Conservation (phyloP, 768 basidiomycete species). For the Phylloporus scabripes region DNA sequence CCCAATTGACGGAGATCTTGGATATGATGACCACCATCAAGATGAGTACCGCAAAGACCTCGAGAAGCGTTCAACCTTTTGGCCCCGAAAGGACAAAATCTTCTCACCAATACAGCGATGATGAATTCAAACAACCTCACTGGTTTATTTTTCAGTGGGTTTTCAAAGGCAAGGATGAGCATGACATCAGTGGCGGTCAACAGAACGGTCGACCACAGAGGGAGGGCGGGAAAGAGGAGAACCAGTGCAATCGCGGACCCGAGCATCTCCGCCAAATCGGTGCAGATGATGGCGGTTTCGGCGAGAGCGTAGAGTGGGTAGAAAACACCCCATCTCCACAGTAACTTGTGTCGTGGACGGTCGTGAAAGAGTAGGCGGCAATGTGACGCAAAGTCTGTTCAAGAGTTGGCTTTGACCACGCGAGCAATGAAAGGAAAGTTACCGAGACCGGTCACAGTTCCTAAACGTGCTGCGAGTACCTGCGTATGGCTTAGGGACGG, state of each 20-base stretch:
- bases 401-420: conserved; percentile 14
- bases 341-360: conserved; percentile 50
- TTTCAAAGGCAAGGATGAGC: conserved; percentile 63
- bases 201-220: conserved; percentile 67
- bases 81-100: background rate
- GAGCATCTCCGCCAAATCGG: conserved; percentile 77
- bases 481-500: conserved; percentile 24
- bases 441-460: conserved; percentile 80
- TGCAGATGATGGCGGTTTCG: conserved; percentile 70
- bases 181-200: conserved; percentile 66
- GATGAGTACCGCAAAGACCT: conserved; percentile 68
- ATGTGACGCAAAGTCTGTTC: conserved; percentile 53
- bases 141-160: conserved; percentile 62
- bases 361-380: conserved; percentile 62
- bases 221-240: conserved; percentile 63
- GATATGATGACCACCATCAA: conserved; percentile 77
- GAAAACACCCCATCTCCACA: conserved; percentile 54
- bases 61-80: background rate
- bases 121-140: conserved; percentile 63
- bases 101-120: conserved; percentile 55
- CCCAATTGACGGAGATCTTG: conserved; percentile 67
- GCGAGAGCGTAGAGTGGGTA: conserved; percentile 62
- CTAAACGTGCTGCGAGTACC: conserved; percentile 76
- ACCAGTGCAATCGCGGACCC: conserved; percentile 78
- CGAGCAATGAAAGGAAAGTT: conserved; percentile 15